Evolutionary conservation across 208 protist species (phyloP), one percentile per base, ranked within the genome.

Genomic region (Trypanosoma lewisi): DNA sequence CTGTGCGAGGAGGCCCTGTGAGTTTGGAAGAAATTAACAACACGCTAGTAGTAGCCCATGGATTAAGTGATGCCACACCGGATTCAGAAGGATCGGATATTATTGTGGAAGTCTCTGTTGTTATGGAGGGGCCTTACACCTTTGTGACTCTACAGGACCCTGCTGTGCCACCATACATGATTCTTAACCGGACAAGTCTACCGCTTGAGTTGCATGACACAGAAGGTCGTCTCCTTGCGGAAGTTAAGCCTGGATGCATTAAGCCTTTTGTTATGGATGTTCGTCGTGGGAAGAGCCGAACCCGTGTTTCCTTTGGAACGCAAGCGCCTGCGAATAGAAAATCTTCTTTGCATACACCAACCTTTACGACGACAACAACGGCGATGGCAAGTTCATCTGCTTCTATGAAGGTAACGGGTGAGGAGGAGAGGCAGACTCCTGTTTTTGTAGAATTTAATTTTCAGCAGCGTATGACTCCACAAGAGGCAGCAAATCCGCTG

Each of bases 111-210:
- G 79, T 87, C 21, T 85, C 83, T 2, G 63, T 96, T 16, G 72
- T 82, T 12, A 69, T 75, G 19, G 63, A 76, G 4, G 83, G 75
- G 19, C 66, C 87, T 42, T 93, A 93, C 76, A 96, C 90, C 2
- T 96, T 87, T 67, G 70, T 96, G 0, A 79, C 85, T 14, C 31
- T 96, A 25, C 83, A 94, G 63, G 73, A 78, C 39, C 75, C 78
- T n/a, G 54, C 23, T 47, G 70, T 78, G 11, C 55, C 69, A 33
- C 85, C 90, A n/a, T 91, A 78, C 62, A 57, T 92, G 11, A 34
- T 93, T 53, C 54, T 94, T 28, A 96, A 96, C 61, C 87, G 90
- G 45, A 89, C 85, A 33, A 17, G 11, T 12, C 77, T 70, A 63
- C 2, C 59, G 0, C 63, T 94, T 3, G 73, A 82, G 34, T 60